These are phyloP conservation scores for Cynanchum wilfordii DNA, from an alignment of 257 asterid species.

Conservation along the genomic window DNA sequence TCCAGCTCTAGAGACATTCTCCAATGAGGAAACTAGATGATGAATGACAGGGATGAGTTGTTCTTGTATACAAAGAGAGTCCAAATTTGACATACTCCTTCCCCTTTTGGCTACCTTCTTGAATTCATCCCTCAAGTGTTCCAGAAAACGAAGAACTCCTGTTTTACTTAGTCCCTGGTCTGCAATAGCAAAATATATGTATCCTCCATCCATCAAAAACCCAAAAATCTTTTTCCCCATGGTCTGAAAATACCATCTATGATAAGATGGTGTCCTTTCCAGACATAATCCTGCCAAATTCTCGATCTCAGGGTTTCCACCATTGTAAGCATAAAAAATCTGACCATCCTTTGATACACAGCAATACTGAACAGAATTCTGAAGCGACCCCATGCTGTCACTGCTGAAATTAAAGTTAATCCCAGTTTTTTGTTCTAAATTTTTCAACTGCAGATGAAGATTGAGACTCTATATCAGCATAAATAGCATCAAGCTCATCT, in stretches of 20 bases:
- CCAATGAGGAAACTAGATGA: slow-evolving; percentile 35
- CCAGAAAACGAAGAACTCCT: slow-evolving; percentile 37
- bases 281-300: slow-evolving; percentile 54
- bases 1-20: slow-evolving; percentile 22
- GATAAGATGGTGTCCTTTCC: slow-evolving; percentile 63
- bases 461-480: not conserved
- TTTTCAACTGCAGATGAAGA: not conserved
- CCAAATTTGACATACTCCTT: slow-evolving; percentile 30
- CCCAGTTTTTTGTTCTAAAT: not conserved
- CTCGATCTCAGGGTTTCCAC: slow-evolving; percentile 49
- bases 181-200: slow-evolving; percentile 56
- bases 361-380: slow-evolving; percentile 46
- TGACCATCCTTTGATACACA: slow-evolving; percentile 57
- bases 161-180: slow-evolving; percentile 37
- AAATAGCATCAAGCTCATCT: slow-evolving; percentile 9
- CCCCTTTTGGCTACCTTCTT: slow-evolving; percentile 31
- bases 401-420: not conserved
- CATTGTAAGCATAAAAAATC: slow-evolving; percentile 38
- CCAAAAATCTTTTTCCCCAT: slow-evolving; percentile 41
- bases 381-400: slow-evolving; percentile 30
- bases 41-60: slow-evolving; percentile 43
- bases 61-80: slow-evolving; percentile 41
- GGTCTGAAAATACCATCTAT: slow-evolving; percentile 67
- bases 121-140: slow-evolving; percentile 53
- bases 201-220: slow-evolving; percentile 49